Evolutionary conservation across 768 basidiomycete species (phyloP).

Genomic region (Mycena belliarum): DNA sequence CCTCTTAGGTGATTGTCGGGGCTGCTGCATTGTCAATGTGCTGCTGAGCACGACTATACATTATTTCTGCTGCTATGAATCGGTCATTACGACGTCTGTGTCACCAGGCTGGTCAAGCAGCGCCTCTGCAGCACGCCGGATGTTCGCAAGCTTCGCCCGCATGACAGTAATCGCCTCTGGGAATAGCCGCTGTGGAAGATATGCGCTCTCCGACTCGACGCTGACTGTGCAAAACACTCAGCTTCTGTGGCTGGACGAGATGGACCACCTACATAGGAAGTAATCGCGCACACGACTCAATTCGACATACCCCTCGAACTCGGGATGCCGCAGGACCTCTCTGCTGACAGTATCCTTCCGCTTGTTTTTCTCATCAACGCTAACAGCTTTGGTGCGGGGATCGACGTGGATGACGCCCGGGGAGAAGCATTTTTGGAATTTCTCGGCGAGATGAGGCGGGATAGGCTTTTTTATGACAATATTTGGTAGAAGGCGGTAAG

Average conservation of each 20-base stretch:
- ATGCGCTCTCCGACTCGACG: conserved; percentile 89
- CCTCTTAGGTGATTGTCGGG: too few species aligned
- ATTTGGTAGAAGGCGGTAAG: conserved; percentile 89
- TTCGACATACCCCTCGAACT: conserved; percentile 83
- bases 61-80: too few species aligned
- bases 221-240: conserved; percentile 54
- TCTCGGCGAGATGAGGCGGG: conserved; percentile 71
- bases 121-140: conserved; percentile 60
- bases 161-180: conserved; percentile 81
- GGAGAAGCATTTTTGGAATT: conserved; percentile 88
- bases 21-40: too few species aligned
- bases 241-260: not conserved
- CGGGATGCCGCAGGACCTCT: conserved; percentile 89
- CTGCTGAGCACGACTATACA: too few species aligned
- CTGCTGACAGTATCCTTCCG: conserved; percentile 88
- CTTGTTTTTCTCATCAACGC: conserved; percentile 63
- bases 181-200: conserved; percentile 79
- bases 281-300: conserved; percentile 86
- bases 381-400: conserved; percentile 56
- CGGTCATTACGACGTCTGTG: conserved; percentile 58
- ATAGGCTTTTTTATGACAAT: conserved; percentile 78
- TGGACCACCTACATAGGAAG: conserved; percentile 76
- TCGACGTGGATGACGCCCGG: conserved; percentile 74
- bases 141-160: conserved; percentile 69
- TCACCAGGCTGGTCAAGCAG: conserved; percentile 46